Percentiles rank a stretch among this genome's conserved stretches.
Evolutionary conservation across 345 rosid species (phyloP).

Genomic region (Hevea brasiliensis): DNA sequence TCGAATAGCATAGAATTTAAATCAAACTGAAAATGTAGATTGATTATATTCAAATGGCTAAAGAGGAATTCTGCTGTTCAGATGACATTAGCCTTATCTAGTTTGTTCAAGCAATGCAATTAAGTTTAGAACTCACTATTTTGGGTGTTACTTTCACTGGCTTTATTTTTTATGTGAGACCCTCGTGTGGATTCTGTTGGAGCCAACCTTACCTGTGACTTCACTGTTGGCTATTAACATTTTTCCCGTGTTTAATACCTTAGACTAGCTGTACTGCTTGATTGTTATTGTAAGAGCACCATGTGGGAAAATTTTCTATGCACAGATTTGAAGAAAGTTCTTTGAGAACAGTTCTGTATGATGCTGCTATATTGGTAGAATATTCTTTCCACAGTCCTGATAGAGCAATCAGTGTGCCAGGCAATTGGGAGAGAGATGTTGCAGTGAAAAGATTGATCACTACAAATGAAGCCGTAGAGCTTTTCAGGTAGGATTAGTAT

Average conservation of each 20-base stretch:
- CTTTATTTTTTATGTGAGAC: constrained; percentile 21
- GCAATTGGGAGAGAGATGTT: constrained; percentile 34
- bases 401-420: constrained; percentile 26
- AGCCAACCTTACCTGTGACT: constrained; percentile 42
- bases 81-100: neutral
- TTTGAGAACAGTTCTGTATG: constrained; percentile 46
- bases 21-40: neutral
- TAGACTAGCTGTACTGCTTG: neutral
- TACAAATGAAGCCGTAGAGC: constrained; percentile 49
- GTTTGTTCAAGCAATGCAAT: neutral
- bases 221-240: constrained; percentile 44
- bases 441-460: constrained; percentile 46
- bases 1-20: neutral
- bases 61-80: too few relatives aligned
- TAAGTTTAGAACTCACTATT: neutral
- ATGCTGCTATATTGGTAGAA: constrained; percentile 52
- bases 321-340: constrained; percentile 43
- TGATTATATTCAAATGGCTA: neutral
- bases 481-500: constrained; percentile 39
- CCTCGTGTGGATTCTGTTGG: constrained; percentile 48
- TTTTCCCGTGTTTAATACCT: neutral
- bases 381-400: constrained; percentile 45
- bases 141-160: neutral
- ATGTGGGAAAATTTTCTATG: constrained; percentile 12
- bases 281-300: too few relatives aligned